Evolutionary conservation across 2,329 filamentous ascomycete species (phyloP), one percentile per base, ranked within the genome.

Genomic region (Xylariaceae sp.): DNA sequence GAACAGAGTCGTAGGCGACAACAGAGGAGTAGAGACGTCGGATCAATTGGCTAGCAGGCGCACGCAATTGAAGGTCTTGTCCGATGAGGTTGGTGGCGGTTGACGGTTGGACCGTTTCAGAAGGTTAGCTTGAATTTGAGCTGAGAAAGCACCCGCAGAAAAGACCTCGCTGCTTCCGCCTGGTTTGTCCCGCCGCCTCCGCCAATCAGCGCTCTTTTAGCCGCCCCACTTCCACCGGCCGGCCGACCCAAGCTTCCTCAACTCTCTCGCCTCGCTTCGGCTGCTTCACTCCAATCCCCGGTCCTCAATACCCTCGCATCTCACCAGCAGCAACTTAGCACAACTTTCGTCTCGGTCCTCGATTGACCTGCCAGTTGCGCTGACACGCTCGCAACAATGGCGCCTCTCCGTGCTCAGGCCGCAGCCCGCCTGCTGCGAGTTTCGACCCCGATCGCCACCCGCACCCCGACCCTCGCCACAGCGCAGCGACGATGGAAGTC

Each of bases 381-480:
- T 35, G 48, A 5, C 47, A 54, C n/a, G 48, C 35, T 57, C 52
- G 56, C 50, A 58, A 55, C n/a, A 23, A 66, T 65, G 62, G 62
- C 64, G 13, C 65, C 88, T 63, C 77, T 90, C 73, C 81, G 87
- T 76, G 76, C 82, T 50, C 80, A 79, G 61, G 75, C 78, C 63
- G 77, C 81, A 53, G 76, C 77, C 56, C 78, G 78, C 61, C 72
- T 87, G 67, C 74, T 87, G 66, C 78, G 80, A 70, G 76, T 72
- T 65, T 76, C 77, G 44, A 68, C 71, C 55, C 52, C 60, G 55
- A 70, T 64, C 17, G 58, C 67, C 35, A 65, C 61, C 63, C 61
- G 75, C 52, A 73, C 47, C 15, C 7, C 74, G 58, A 66, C 73
- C 45, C 66, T 75, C 53, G 72, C 78, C 64, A 74, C 78, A 64